Base-by-base conservation (phyloP, 2,329 filamentous ascomycete species). In the Penicillium sp. region DNA sequence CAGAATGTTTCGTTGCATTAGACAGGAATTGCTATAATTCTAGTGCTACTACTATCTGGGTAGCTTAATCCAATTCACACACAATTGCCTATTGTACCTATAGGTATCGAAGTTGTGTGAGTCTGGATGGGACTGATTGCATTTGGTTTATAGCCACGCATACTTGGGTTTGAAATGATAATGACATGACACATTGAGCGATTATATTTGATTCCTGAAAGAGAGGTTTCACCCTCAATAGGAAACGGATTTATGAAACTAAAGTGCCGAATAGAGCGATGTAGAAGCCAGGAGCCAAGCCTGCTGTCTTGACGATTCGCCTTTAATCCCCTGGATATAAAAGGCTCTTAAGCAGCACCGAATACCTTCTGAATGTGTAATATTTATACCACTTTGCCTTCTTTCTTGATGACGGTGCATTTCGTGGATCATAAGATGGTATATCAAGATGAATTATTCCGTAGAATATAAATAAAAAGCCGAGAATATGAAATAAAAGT, bases 1-100 rank as follows among this genome's bases (percentile, higher is more conserved):
- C 68, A 73, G 54, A 73, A 71, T 50, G 68, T 71, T 21, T 69
- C 69, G 35, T 46, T 68, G 46, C 57, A 63, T 52, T 65, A 50
- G 35, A 48, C 10, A 16, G 45, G 26, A 4, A 13, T 29, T 3
- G 16, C 45, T 47, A 42, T 42, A 7, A 13, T 22, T 19, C n/a
- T 19, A 39, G 35, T 33, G 35, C 39, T 42, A 42, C 39, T 42
- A 42, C 19, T 42, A 22, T 42, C 5, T 21, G 22, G 39, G 39
- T 42, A 22, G 39, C 19, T 42, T 6, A 21, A 14, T 10, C 19
- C 9, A 42, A 21, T 19, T 42, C 37, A 21, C 19, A 21, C 14
- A 22, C 4, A 22, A 33, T 31, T 47, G 31, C 26, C 26, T 47
- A 47, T 27, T n/a, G 26, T 47, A 29, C n/a, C 45, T 11, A 47